Evolutionary conservation across 345 rosid genomes (phyloP).

Genomic region (Eucalyptus curtisii): DNA sequence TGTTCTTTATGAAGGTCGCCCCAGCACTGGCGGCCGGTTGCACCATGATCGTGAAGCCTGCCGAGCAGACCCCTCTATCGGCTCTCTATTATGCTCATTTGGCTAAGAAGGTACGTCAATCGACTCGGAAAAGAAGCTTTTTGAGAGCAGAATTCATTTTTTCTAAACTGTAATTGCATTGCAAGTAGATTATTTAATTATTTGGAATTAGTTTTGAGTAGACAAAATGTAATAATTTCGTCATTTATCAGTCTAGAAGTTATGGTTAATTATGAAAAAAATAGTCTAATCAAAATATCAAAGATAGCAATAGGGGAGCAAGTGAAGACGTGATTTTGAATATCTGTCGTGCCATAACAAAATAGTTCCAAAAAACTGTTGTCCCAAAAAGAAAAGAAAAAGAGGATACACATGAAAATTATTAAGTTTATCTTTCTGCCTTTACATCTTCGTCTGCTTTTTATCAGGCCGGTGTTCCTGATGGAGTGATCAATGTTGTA

Average conservation of each 20-base stretch:
- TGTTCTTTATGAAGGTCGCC: constrained; percentile 55
- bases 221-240: not conserved
- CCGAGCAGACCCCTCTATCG: constrained; percentile 86
- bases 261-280: not conserved
- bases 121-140: not conserved
- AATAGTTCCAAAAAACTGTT: too few species aligned
- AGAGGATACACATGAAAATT: not conserved
- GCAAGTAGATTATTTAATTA: not conserved
- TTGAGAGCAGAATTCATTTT: not conserved
- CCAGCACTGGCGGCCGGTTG: constrained; percentile 89
- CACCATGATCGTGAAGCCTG: constrained; percentile 79
- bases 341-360: not conserved
- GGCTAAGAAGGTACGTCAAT: constrained; percentile 22
- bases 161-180: not conserved
- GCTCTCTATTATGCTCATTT: constrained; percentile 70
- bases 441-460: not conserved
- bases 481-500: constrained; percentile 76
- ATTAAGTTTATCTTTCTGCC: not conserved
- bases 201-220: not conserved
- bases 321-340: not conserved
- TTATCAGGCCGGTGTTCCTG: constrained; percentile 71
- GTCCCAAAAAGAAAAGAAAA: not conserved
- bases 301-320: not conserved
- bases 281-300: not conserved
- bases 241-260: not conserved